A percentile compares a stretch with the other conserved stretches of the same genome.
Conservation (phyloP, 2,329 filamentous ascomycete genomes). For the Talaromyces amestolkiae region DNA sequence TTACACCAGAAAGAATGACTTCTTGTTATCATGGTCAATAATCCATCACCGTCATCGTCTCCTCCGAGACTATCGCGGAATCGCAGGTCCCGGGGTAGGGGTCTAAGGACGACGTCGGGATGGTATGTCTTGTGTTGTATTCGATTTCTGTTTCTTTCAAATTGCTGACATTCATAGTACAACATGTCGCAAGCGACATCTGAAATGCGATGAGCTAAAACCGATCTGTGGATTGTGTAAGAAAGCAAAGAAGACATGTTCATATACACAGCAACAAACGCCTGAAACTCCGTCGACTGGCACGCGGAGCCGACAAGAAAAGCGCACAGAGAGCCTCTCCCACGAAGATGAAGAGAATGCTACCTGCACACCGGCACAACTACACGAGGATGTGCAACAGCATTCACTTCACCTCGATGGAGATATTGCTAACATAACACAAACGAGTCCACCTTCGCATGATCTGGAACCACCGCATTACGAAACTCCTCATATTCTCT, state of each 20-base stretch:
- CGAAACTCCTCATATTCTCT: neutral
- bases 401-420: neutral
- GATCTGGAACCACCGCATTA: neutral
- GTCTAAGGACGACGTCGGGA: constrained; percentile 22
- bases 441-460: neutral
- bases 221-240: constrained; percentile 26
- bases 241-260: constrained; percentile 24
- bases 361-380: neutral
- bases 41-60: neutral
- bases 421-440: neutral
- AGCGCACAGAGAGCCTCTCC: neutral
- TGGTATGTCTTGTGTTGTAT: constrained; percentile 17
- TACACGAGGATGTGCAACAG: neutral
- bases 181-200: constrained; percentile 26
- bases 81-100: constrained; percentile 22
- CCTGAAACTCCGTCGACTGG: neutral
- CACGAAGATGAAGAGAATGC: neutral
- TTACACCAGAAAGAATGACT: too few relatives aligned
- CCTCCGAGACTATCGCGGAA: constrained; percentile 16
- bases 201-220: constrained; percentile 30
- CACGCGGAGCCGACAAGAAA: neutral
- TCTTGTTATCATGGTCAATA: neutral
- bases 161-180: constrained; percentile 16
- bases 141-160: too few relatives aligned
- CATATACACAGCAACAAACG: constrained; percentile 12